A percentile compares a stretch with the other conserved stretches of the same genome.
These are phyloP conservation scores for Aspergillus brasiliensis DNA, from an alignment of 2,329 filamentous ascomycete genomes.

Conservation along the genomic window DNA sequence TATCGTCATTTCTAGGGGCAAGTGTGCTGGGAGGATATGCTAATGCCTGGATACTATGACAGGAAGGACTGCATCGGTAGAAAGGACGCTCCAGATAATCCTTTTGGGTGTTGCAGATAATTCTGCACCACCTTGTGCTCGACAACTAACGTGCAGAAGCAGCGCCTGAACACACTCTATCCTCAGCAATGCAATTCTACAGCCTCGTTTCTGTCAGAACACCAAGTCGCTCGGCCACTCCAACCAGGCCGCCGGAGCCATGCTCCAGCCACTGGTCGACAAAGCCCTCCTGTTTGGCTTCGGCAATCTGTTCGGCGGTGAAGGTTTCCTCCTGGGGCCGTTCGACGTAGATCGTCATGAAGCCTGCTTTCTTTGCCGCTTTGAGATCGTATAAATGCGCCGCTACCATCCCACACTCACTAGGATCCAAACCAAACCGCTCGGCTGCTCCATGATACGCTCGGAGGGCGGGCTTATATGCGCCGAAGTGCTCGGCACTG, in stretches of 20 bases:
- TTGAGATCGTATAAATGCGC: slow-evolving; percentile 71
- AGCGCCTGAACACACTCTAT: background rate
- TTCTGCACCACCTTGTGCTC: background rate
- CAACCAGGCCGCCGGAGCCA: slow-evolving; percentile 55
- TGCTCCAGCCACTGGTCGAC: slow-evolving; percentile 65
- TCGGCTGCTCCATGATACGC: slow-evolving; percentile 70
- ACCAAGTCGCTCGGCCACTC: slow-evolving; percentile 54
- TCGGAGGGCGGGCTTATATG: slow-evolving; percentile 71
- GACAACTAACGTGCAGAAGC: background rate
- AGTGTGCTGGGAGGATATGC: too few species aligned
- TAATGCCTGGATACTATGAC: background rate
- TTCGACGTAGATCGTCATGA: slow-evolving; percentile 75
- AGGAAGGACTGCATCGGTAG: background rate
- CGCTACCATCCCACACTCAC: slow-evolving; percentile 74
- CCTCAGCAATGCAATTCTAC: background rate
- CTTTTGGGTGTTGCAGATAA: background rate
- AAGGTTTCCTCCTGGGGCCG: slow-evolving; percentile 67
- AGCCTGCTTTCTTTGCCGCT: slow-evolving; percentile 64
- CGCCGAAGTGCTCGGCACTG: slow-evolving; percentile 69
- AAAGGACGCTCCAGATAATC: background rate
- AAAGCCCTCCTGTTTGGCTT: slow-evolving; percentile 57
- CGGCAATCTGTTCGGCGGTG: slow-evolving; percentile 47
- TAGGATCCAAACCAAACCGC: slow-evolving; percentile 58
- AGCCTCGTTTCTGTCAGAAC: slow-evolving; percentile 14
- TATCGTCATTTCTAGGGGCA: too few species aligned